Evolutionary conservation across 768 basidiomycete genomes (phyloP).

Genomic region (Boletus edulis): DNA sequence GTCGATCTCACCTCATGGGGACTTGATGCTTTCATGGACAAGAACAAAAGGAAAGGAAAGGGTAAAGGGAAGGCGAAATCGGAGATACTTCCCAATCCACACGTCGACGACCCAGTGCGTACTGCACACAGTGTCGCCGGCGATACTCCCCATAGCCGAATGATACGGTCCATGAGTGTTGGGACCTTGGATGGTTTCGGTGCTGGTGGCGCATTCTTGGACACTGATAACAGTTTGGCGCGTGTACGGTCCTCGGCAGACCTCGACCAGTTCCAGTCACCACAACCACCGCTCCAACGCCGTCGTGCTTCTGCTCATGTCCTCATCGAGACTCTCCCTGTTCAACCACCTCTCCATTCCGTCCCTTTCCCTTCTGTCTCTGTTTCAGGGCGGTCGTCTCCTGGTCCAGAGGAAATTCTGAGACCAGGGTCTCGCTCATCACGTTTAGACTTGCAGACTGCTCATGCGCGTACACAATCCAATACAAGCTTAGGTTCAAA

Average conservation of each 20-base stretch:
- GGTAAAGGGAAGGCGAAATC: conserved; percentile 38
- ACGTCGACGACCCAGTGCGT: conserved; percentile 36
- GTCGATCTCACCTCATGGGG: conserved; percentile 87
- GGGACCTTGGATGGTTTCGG: conserved; percentile 58
- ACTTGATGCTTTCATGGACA: conserved; percentile 70
- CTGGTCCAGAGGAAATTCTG: conserved; percentile 38
- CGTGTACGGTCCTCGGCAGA: conserved; percentile 64
- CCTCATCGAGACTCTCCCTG: conserved; percentile 41
- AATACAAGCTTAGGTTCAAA: conserved; percentile 50
- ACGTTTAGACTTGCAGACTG: conserved; percentile 28
- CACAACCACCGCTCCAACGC: conserved; percentile 40
- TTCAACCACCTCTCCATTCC: conserved; percentile 42
- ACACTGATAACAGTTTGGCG: conserved; percentile 35
- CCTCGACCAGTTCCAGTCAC: conserved; percentile 43
- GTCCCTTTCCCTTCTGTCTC: conserved; percentile 67
- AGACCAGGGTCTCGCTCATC: conserved; percentile 36
- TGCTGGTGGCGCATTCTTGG: conserved; percentile 45
- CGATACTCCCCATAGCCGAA: conserved; percentile 39
- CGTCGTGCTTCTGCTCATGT: conserved; percentile 52
- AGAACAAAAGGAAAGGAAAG: conserved; percentile 52
- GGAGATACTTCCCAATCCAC: conserved; percentile 43
- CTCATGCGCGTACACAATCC: conserved; percentile 49
- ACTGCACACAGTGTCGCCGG: conserved; percentile 44
- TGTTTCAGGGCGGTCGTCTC: conserved; percentile 46
- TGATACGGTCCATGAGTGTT: conserved; percentile 63